Base-by-base conservation (phyloP, 768 basidiomycete species). In the Rhizopogon vulgaris region DNA sequence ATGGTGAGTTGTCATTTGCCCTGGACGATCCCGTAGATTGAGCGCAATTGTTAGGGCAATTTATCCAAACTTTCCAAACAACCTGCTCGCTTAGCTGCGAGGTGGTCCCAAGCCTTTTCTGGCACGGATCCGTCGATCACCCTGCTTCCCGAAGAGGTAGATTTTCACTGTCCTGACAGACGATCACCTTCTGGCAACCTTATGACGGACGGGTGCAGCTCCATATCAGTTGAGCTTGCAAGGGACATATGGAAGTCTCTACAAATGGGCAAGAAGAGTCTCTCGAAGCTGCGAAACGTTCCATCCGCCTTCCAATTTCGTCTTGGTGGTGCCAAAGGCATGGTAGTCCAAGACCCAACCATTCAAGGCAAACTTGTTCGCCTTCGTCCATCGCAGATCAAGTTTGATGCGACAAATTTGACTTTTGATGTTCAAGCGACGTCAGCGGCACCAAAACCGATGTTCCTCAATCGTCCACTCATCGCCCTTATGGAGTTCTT, bases 371-470 rank as follows among this genome's bases (percentile, higher is more conserved):
- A 63, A 22, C 65, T 68, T 28, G 57, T 80, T 27, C 62, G 63
- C 51, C 56, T 79, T 12, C 71, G 79, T 0, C 65, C 68, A 0
- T 77, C 76, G 0, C 87, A 87, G 84, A 75, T 78, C 58, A 89
- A 90, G 63, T 89, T 89, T 56, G 69, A 77, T 27, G 74, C 75
- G 0, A 58, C 72, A 70, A 71, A 63, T 30, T 64, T 63, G 7
- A 72, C 73, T 11, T 66, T 81, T 18, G 75, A 80, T 47, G 78
- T 82, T 52, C 73, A 78, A 18, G 63, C 71, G 12, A 72, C 72
- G 4, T 82, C 78, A 25, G 48, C 66, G 1, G 61, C 66, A 36
- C 78, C 79, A 6, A 73, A 67, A 48, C 53, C 62, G 6, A 65
- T 74, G 60, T 77, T 71, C 45, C 60, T 78, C 47, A 78, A 78